These are phyloP conservation scores for Pseudonitzschia pungens DNA, from an alignment of 108 stramenopile genomes.

Conservation along the genomic window DNA sequence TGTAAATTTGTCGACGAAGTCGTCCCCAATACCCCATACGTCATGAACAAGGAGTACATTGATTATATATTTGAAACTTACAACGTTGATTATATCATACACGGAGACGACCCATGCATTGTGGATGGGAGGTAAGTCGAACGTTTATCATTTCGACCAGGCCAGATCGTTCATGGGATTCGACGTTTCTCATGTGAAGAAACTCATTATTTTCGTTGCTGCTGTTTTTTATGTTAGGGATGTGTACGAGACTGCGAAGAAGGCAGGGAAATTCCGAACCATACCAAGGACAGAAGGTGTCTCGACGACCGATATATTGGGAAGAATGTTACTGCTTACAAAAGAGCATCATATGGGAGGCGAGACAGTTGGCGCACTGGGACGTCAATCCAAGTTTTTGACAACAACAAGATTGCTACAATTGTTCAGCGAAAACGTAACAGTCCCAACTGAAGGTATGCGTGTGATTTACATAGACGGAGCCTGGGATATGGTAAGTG, in stretches of 20 bases:
- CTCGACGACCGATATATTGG: constrained; percentile 98
- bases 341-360: constrained; percentile 84
- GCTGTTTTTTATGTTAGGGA: constrained; percentile 33
- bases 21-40: constrained; percentile 93
- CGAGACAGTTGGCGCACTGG: constrained; percentile 6
- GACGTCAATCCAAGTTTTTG: constrained; percentile 85
- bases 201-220: background rate
- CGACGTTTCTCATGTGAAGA: background rate
- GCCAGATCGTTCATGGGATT: background rate
- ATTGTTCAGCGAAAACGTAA: constrained; percentile 86
- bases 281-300: constrained; percentile 99
- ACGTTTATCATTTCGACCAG: background rate
- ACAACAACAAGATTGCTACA: constrained; percentile 91
- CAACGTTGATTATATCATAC: constrained; percentile 92
- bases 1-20: constrained; percentile 99
- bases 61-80: constrained; percentile 88
- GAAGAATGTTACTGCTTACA: constrained; percentile 94
- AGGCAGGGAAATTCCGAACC: constrained; percentile 70
- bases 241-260: constrained; percentile 85
- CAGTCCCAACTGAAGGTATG: constrained; percentile 81
- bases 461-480: constrained; percentile 97
- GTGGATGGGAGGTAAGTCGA: constrained; percentile 72
- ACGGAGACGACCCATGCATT: constrained; percentile 99
- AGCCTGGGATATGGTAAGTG: constrained; percentile 88
- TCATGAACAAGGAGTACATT: constrained; percentile 94